phyloP scores from a whole-genome alignment of 768 basidiomycete species.

The Podaxis sp. region DNA sequence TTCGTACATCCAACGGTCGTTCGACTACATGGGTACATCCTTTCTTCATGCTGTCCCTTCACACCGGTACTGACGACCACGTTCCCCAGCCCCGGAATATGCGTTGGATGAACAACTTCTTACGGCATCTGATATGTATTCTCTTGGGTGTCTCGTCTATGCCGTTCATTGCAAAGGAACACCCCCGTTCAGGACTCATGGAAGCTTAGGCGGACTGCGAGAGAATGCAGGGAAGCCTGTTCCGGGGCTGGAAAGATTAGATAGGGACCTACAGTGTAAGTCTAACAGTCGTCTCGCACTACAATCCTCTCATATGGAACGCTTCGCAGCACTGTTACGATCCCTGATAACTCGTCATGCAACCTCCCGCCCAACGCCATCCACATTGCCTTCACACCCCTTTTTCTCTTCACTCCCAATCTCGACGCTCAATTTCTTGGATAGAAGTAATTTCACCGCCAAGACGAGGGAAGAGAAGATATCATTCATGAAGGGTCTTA shows the following conservation, averaged over 20 bases:
- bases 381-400: conserved; percentile 76
- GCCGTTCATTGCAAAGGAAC: conserved; percentile 87
- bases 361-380: conserved; percentile 70
- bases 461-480: conserved; percentile 96
- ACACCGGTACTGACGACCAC: not conserved
- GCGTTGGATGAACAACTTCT: conserved; percentile 84
- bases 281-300: not conserved
- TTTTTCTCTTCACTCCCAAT: conserved; percentile 97
- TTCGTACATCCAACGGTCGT: conserved; percentile 82
- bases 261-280: conserved; percentile 72
- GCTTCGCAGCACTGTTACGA: conserved; percentile 64
- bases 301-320: not conserved
- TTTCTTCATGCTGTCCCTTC: not conserved
- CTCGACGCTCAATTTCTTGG: conserved; percentile 93
- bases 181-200: conserved; percentile 86
- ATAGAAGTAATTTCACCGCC: conserved; percentile 91
- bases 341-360: conserved; percentile 82
- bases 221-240: conserved; percentile 67
- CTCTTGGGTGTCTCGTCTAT: conserved; percentile 88
- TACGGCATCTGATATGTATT: conserved; percentile 91
- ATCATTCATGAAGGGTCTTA: conserved; percentile 90
- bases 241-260: conserved; percentile 63
- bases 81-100: conserved; percentile 82
- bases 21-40: conserved; percentile 87
- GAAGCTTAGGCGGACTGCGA: conserved; percentile 66